These are phyloP conservation scores for Yamadazyma triangularis DNA, from an alignment of 1,139 yeast genomes.

Conservation along the genomic window DNA sequence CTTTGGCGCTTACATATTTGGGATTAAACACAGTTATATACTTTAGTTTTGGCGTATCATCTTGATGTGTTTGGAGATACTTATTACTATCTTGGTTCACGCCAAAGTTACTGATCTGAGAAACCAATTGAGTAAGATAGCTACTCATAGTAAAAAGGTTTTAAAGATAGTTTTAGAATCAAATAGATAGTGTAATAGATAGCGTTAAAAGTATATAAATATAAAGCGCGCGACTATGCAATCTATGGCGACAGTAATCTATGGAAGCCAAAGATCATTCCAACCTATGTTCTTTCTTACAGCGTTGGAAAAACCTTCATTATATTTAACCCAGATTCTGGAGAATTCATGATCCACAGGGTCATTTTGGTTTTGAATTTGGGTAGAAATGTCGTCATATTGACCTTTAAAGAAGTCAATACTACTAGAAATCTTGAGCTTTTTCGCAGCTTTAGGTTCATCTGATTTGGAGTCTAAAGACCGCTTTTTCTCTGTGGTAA, in stretches of 20 bases:
- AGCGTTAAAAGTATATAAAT: too few relatives aligned
- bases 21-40: conserved; percentile 23
- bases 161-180: too few relatives aligned
- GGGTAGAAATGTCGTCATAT: conserved; percentile 32
- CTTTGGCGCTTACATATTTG: conserved; percentile 13
- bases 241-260: too few relatives aligned
- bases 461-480: conserved; percentile 14
- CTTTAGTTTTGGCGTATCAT: conserved; percentile 12
- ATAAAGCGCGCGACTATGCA: too few relatives aligned
- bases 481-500: conserved; percentile 21
- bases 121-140: conserved; percentile 18
- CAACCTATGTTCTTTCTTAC: conserved; percentile 83
- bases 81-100: conserved; percentile 5
- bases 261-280: conserved; percentile 57
- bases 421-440: conserved; percentile 20
- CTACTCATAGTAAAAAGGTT: conserved; percentile 15
- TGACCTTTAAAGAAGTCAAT: conserved; percentile 38
- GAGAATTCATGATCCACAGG: conserved; percentile 14
- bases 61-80: conserved; percentile 11
- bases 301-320: conserved; percentile 93
- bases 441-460: conserved; percentile 23
- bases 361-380: conserved; percentile 13
- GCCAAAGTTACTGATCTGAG: conserved; percentile 12
- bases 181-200: too few relatives aligned
- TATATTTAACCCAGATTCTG: conserved; percentile 86